Base-by-base conservation (phyloP, 208 protist genomes). In the Giardia muris region DNA sequence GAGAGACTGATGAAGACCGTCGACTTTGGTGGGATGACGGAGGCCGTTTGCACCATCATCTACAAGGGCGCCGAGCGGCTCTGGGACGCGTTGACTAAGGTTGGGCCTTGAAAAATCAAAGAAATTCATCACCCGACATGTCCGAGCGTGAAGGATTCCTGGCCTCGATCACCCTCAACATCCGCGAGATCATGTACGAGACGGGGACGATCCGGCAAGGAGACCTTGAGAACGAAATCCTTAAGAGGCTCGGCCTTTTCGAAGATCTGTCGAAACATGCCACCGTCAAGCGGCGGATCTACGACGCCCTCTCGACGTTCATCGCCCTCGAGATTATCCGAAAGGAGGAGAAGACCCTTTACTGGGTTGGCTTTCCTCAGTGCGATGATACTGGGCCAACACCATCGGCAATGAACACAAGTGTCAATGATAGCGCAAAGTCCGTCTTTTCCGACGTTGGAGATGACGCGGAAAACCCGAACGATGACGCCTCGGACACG, bases 221-320 rank as follows among this genome's bases (percentile, higher is more conserved):
- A 19, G 87, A 90, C n/a, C 43, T 90, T 4, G 87, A 90, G n/a
- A 2, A 19, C 2, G 87, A 90, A 90, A n/a, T 90, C n/a, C 44
- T 90, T 4, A 1, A 2, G 4, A 43, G 87, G n/a, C 44, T 90
- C 43, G 87, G 87, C 4, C 4, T 90, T 4, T 45, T 48, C 30
- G 2, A 90, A 47, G 87, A 90, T 47, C 4, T 1, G 43, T 43
- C 43, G 1, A 90, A 90, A 90, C 87, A 90, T n/a, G 43, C 1
- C 2, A 90, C 87, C n/a, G 87, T 90, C 10, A 90, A 90, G 43
- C 1, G 87, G 10, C n/a, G 87, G n/a, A 90, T 90, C 2, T 90
- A 90, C 44, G 87, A 90, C 48, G 2, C 87, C 19, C 43, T 90
- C 1, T 90, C 87, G n/a, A 90, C 87, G 43, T 90, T 90, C 45